Percentiles rank a stretch among this genome's conserved stretches.
phyloP scores from a whole-genome alignment of 768 basidiomycete genomes.

The Termitomyces sp. region DNA sequence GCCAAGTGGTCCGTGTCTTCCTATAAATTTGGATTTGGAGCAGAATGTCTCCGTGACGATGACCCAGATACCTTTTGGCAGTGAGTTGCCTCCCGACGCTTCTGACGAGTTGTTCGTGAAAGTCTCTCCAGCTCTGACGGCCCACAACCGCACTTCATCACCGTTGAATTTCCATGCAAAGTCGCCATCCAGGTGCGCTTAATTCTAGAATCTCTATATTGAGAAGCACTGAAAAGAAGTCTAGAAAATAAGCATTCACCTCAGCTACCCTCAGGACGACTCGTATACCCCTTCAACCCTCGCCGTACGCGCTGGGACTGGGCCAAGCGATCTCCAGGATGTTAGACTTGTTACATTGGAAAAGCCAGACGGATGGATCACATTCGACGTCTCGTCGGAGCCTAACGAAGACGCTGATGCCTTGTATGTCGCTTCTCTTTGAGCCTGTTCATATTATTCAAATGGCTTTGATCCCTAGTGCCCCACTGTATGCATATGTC shows the following conservation, averaged over 20 bases:
- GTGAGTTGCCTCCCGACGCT: slow-evolving; percentile 43
- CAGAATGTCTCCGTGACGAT: slow-evolving; percentile 84
- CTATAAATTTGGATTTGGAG: slow-evolving; percentile 93
- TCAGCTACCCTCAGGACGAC: slow-evolving; percentile 82
- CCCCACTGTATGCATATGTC: slow-evolving; percentile 84
- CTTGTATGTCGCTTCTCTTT: slow-evolving; percentile 43
- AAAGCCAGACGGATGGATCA: slow-evolving; percentile 94
- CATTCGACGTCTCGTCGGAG: slow-evolving; percentile 78
- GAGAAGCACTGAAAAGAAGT: neutral
- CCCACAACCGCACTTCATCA: slow-evolving; percentile 95
- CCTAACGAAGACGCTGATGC: slow-evolving; percentile 74
- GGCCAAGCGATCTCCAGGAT: slow-evolving; percentile 88
- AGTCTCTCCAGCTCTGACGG: slow-evolving; percentile 70
- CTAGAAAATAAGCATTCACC: slow-evolving; percentile 83
- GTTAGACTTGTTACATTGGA: slow-evolving; percentile 79
- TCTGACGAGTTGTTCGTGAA: neutral
- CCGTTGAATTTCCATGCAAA: slow-evolving; percentile 87
- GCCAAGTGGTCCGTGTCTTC: slow-evolving; percentile 97
- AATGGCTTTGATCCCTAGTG: slow-evolving; percentile 37
- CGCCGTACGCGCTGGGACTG: slow-evolving; percentile 88
- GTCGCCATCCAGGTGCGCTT: slow-evolving; percentile 74
- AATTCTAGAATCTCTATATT: neutral
- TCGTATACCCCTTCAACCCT: slow-evolving; percentile 95
- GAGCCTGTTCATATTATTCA: neutral
- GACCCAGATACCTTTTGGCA: slow-evolving; percentile 98